Evolutionary conservation across 2,329 filamentous ascomycete genomes (phyloP).

Genomic region (Arthrinium phaeospermum): DNA sequence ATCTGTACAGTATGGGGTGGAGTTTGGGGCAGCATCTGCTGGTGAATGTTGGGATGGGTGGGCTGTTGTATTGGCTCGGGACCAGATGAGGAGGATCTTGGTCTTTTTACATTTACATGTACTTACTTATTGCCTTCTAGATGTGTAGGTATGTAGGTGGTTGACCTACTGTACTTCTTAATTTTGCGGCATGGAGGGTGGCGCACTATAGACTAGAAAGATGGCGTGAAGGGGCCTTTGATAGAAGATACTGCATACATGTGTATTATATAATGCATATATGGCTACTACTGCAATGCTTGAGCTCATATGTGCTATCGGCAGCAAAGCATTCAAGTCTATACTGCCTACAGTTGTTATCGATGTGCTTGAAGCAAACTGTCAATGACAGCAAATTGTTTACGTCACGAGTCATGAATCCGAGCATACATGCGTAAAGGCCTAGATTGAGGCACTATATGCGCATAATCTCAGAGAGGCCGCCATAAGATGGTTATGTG

Average conservation of each 20-base stretch:
- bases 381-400: too few relatives aligned
- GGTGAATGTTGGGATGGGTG: constrained; percentile 70
- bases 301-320: not conserved
- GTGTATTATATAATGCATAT: not conserved
- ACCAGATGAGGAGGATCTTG: not conserved
- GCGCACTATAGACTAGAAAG: not conserved
- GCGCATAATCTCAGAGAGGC: not conserved
- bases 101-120: not conserved
- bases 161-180: not conserved
- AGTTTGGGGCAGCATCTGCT: constrained; percentile 78
- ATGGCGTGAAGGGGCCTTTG: not conserved
- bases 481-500: not conserved
- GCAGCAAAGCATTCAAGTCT: too few relatives aligned
- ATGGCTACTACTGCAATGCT: not conserved
- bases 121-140: not conserved
- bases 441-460: not conserved
- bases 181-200: not conserved
- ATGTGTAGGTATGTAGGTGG: too few relatives aligned
- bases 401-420: too few relatives aligned
- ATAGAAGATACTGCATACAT: not conserved
- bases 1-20: constrained; percentile 92
- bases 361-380: too few relatives aligned
- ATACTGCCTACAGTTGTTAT: too few relatives aligned
- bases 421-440: not conserved
- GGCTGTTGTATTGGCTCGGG: constrained; percentile 62